Percentiles rank a stretch among this genome's conserved stretches.
These are phyloP conservation scores for Colletotrichum sp. DNA, from an alignment of 2,329 filamentous ascomycete species.

Conservation along the genomic window DNA sequence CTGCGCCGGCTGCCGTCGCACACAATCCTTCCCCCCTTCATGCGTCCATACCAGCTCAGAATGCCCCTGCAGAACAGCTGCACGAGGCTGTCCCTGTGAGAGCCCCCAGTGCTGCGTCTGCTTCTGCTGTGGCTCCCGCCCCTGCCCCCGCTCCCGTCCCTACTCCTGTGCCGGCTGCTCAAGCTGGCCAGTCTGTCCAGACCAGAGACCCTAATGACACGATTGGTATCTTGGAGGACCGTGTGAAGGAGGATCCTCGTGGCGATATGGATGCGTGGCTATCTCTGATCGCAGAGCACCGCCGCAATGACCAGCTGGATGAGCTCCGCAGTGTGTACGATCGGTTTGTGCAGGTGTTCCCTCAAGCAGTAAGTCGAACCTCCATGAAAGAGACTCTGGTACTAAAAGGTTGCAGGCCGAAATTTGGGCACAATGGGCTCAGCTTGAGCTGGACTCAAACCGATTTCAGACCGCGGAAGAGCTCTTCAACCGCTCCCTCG, in stretches of 20 bases:
- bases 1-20: not conserved
- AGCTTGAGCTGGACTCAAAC: slow-evolving; percentile 88
- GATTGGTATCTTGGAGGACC: slow-evolving; percentile 83
- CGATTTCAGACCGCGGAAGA: slow-evolving; percentile 81
- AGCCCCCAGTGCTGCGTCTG: slow-evolving; percentile 2
- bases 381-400: not conserved
- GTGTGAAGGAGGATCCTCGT: slow-evolving; percentile 89
- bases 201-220: slow-evolving; percentile 66
- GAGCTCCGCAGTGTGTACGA: slow-evolving; percentile 82
- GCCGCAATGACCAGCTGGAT: slow-evolving; percentile 80
- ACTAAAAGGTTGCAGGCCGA: slow-evolving; percentile 71
- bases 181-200: slow-evolving; percentile 15
- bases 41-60: slow-evolving; percentile 15
- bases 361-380: slow-evolving; percentile 77
- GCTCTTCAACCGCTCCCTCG: slow-evolving; percentile 82
- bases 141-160: slow-evolving; percentile 43
- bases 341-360: slow-evolving; percentile 87
- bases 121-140: slow-evolving; percentile 40
- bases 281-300: slow-evolving; percentile 83
- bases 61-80: slow-evolving; percentile 17
- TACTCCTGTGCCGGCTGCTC: slow-evolving; percentile 27
- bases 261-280: slow-evolving; percentile 95
- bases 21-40: not conserved
- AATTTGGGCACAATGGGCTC: slow-evolving; percentile 86
- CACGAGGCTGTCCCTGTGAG: slow-evolving; percentile 25